Evolutionary conservation across 1,284 basidiomycete genomes (phyloP).

Genomic region (Entoloma clypeatum): DNA sequence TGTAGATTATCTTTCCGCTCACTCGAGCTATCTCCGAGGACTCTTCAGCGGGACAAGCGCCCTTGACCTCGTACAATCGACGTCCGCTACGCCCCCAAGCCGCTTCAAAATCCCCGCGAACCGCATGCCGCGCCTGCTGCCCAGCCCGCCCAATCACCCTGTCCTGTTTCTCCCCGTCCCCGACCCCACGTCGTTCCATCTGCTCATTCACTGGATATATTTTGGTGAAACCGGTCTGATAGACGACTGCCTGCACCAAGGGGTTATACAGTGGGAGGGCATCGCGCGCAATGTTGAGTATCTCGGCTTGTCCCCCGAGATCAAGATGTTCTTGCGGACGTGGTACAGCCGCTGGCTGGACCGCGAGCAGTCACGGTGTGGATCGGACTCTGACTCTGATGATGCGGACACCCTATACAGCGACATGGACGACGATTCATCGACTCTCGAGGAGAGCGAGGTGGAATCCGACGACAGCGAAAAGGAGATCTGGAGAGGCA

Average conservation of each 20-base stretch:
- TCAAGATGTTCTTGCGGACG: conserved; percentile 62
- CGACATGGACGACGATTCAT: conserved; percentile 28
- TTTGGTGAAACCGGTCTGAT: conserved; percentile 62
- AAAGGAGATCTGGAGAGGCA: conserved; percentile 30
- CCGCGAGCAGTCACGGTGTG: conserved; percentile 26
- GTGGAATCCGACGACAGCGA: conserved; percentile 24
- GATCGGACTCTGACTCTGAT: conserved; percentile 26
- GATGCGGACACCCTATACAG: conserved; percentile 34
- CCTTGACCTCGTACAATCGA: conserved; percentile 48
- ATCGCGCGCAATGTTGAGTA: conserved; percentile 80
- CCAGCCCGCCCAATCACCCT: conserved; percentile 58
- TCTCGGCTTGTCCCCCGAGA: conserved; percentile 62
- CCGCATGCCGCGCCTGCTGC: conserved; percentile 61
- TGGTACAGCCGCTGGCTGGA: conserved; percentile 61
- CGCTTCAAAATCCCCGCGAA: conserved; percentile 40
- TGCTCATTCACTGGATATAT: conserved; percentile 77
- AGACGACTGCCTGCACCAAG: conserved; percentile 53
- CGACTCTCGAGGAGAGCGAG: conserved; percentile 31
- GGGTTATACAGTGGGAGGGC: conserved; percentile 70
- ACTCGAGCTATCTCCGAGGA: conserved; percentile 63
- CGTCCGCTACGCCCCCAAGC: conserved; percentile 27
- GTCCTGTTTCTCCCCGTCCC: conserved; percentile 73
- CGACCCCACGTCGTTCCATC: conserved; percentile 66
- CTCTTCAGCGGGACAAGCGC: conserved; percentile 64
- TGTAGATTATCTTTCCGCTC: conserved; percentile 67